Evolutionary conservation across 1,139 yeast genomes (phyloP), one percentile per base, ranked within the genome.

Genomic region (Debaryomyces subglobosus): DNA sequence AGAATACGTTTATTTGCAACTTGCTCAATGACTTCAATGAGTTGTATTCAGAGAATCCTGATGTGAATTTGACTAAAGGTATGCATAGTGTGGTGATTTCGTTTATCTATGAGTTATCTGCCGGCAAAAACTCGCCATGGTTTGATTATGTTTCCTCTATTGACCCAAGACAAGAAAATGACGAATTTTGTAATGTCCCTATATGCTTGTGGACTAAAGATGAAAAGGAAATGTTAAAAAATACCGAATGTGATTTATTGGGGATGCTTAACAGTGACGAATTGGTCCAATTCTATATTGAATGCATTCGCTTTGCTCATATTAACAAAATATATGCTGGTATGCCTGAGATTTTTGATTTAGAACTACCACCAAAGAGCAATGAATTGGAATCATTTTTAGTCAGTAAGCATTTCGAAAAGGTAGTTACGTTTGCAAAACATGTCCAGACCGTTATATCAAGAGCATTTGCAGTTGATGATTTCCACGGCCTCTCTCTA

Each of bases 401-500:
- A 10, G 30, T 54, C 27, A 50, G 55, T 2, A 45, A 45, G 15
- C 56, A 61, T 41, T 51, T 53, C 8, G 49, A 49, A 21, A 67
- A 67, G 13, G 67, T 78, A 47, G 53, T 64, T 7, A 56, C 57
- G 12, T 86, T 84, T 62, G 85, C 84, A 2, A 76, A 78, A 10
- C 67, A 71, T 15, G 77, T 81, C 3, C 81, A 77, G 59, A 77
- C 84, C 1, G 84, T 89, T 12, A 82, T 91, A 0, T 84, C 96
- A 0, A 75, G 96, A 50, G 91, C 92, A 1, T 90, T 91, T 62
- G 85, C 84, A 47, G 83, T 92, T 16, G 97, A 92, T 63, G 77
- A 75, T 43, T 90, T 69, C 62, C 89, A 86, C 57, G 88, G 85
- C 24, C 76, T 86, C 36, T 89, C 88, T 0, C 69, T 92, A 51